Evolutionary conservation across 1,284 basidiomycete species (phyloP).

Genomic region (Athelia psychrophila): DNA sequence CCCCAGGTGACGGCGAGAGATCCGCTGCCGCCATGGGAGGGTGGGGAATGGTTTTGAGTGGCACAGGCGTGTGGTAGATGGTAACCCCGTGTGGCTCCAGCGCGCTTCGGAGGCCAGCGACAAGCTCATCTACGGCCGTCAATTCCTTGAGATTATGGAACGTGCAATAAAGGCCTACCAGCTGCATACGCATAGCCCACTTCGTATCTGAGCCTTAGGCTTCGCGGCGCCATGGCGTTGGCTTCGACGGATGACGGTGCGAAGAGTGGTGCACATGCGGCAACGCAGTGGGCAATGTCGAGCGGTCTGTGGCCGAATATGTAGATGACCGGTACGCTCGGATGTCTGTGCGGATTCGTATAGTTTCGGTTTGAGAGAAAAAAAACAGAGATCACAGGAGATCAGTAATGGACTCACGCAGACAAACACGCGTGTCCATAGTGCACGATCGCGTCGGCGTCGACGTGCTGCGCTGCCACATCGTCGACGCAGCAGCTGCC

Average conservation of each 20-base stretch:
- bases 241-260: slow-evolving; percentile 12
- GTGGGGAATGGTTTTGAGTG: slow-evolving; percentile 16
- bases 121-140: slow-evolving; percentile 31
- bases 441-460: slow-evolving; percentile 91
- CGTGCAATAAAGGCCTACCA: slow-evolving; percentile 36
- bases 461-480: slow-evolving; percentile 91
- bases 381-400: slow-evolving; percentile 3
- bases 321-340: slow-evolving; percentile 73
- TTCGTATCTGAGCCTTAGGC: slow-evolving; percentile 69
- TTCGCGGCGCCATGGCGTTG: slow-evolving; percentile 6
- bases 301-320: slow-evolving; percentile 73
- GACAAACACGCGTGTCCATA: slow-evolving; percentile 97
- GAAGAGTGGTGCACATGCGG: slow-evolving; percentile 37
- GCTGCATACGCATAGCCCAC: slow-evolving; percentile 77
- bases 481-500: slow-evolving; percentile 98
- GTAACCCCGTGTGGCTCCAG: slow-evolving; percentile 14
- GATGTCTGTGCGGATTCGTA: no score
- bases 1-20: background rate
- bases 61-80: slow-evolving; percentile 4
- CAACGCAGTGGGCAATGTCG: slow-evolving; percentile 49
- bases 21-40: background rate
- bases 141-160: background rate
- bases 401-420: slow-evolving; percentile 48
- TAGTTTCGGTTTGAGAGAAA: background rate
- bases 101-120: slow-evolving; percentile 25